These are phyloP conservation scores for Venturia pyrina DNA, from an alignment of 2,329 filamentous ascomycete species.

Conservation along the genomic window DNA sequence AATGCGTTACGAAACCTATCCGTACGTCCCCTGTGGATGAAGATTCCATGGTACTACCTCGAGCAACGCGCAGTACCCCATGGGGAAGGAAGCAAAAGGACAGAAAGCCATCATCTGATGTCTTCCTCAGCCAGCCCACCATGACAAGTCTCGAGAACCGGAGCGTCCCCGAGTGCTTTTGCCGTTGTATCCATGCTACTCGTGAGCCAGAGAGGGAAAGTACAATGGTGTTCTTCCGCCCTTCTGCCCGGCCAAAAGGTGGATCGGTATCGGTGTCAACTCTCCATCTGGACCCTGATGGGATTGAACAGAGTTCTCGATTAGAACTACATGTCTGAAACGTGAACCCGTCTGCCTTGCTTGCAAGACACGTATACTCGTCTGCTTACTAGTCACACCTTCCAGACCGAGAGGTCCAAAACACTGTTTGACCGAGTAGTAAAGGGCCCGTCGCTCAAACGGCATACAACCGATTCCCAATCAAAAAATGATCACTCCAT, in stretches of 20 bases:
- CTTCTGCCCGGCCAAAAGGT: not conserved
- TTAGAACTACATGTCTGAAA: not conserved
- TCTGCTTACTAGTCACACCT: not conserved
- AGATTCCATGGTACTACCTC: not conserved
- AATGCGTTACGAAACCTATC: not conserved
- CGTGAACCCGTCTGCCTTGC: not conserved
- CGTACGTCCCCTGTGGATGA: not conserved
- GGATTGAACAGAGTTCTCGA: not conserved
- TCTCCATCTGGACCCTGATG: no score
- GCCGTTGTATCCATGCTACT: not conserved
- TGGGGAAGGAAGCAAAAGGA: not conserved
- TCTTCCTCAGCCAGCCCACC: not conserved
- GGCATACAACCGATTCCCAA: not conserved
- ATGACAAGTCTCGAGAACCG: not conserved
- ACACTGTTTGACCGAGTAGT: not conserved
- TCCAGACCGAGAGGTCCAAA: not conserved
- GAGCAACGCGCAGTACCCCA: not conserved
- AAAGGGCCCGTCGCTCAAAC: not conserved
- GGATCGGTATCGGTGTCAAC: not conserved
- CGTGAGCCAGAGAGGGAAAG: not conserved
- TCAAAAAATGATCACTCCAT: not conserved
- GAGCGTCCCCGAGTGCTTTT: not conserved
- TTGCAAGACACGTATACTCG: not conserved
- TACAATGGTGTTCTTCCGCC: not conserved
- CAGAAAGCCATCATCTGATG: not conserved